Conservation (phyloP, 768 basidiomycete genomes). For the Neoboletus subvelutipes region DNA sequence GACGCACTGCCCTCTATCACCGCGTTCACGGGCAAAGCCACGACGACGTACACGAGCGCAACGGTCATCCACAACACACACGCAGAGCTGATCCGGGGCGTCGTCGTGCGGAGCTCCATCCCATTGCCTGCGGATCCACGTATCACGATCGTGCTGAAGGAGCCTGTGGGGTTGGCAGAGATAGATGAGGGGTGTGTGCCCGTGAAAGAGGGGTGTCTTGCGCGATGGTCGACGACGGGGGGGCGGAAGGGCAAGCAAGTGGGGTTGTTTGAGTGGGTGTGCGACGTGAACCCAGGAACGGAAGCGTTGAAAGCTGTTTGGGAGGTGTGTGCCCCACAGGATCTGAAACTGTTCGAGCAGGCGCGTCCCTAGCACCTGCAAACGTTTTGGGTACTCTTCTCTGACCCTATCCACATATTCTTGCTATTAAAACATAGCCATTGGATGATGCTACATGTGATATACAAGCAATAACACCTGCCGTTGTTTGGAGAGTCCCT, state of each 20-base stretch:
- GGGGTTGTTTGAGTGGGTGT: slow-evolving; percentile 33
- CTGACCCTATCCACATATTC: too few relatives aligned
- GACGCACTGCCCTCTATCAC: slow-evolving; percentile 9
- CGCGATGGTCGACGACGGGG: slow-evolving; percentile 22
- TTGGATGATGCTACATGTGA: neutral
- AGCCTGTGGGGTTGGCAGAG: slow-evolving; percentile 26
- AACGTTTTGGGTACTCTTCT: too few relatives aligned
- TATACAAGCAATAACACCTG: neutral
- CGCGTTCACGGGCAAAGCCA: slow-evolving; percentile 6
- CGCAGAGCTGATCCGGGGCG: slow-evolving; percentile 3
- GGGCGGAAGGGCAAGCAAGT: slow-evolving; percentile 19
- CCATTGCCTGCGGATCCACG: slow-evolving; percentile 29
- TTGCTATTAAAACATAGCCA: neutral
- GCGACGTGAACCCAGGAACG: slow-evolving; percentile 22
- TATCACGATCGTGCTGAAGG: slow-evolving; percentile 28
- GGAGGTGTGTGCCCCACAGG: slow-evolving; percentile 29
- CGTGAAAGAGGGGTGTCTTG: slow-evolving; percentile 14
- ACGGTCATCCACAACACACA: slow-evolving; percentile 18
- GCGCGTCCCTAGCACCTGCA: neutral
- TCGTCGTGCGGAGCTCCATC: slow-evolving; percentile 28
- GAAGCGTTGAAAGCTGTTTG: slow-evolving; percentile 29
- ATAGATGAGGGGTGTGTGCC: slow-evolving; percentile 12
- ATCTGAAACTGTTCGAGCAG: slow-evolving; percentile 16
- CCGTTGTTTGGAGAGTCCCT: neutral
- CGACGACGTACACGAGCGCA: slow-evolving; percentile 20